phyloP scores from a whole-genome alignment of 352 stramenopile genomes.

The Phytopythium mirpurense region DNA sequence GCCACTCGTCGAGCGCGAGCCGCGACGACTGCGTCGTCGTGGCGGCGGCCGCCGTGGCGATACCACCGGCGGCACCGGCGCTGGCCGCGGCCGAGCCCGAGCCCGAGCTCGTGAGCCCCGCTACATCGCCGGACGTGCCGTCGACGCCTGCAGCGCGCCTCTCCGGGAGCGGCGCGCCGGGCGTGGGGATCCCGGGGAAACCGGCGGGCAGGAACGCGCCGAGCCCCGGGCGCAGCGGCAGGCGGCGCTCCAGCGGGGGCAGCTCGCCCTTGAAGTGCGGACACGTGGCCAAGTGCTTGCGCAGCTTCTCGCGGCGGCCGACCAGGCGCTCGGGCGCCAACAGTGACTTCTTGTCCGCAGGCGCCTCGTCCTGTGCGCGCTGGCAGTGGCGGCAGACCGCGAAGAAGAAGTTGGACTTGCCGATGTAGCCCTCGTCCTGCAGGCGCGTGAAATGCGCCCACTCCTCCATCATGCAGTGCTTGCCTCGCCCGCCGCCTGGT shows the following conservation, averaged over 20 bases:
- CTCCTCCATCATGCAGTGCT: slow-evolving; percentile 82
- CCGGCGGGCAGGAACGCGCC: slow-evolving; percentile 14
- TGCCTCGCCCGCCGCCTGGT: slow-evolving; percentile 39
- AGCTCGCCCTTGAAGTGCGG: slow-evolving; percentile 63
- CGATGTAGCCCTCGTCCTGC: slow-evolving; percentile 75
- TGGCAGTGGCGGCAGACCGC: slow-evolving; percentile 70
- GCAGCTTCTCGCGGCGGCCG: slow-evolving; percentile 72
- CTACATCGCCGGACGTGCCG: slow-evolving; percentile 6
- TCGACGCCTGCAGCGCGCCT: not conserved
- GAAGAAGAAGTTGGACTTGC: slow-evolving; percentile 80
- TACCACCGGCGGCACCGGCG: not conserved
- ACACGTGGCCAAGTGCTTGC: slow-evolving; percentile 61
- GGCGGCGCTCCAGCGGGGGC: slow-evolving; percentile 38
- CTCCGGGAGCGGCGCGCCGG: not conserved
- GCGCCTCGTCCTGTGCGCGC: slow-evolving; percentile 44
- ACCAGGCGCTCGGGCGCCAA: slow-evolving; percentile 61
- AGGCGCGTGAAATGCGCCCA: slow-evolving; percentile 75
- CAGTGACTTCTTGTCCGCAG: slow-evolving; percentile 45
- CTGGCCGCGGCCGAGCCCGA: not conserved
- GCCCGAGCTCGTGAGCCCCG: slow-evolving; percentile 1
- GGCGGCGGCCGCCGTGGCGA: not conserved
- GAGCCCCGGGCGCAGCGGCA: slow-evolving; percentile 13
- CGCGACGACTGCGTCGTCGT: slow-evolving; percentile 21
- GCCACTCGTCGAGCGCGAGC: slow-evolving; percentile 66
- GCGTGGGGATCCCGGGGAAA: not conserved